phyloP scores from a whole-genome alignment of 75 land plant species.

The Sequoia sempervirens region DNA sequence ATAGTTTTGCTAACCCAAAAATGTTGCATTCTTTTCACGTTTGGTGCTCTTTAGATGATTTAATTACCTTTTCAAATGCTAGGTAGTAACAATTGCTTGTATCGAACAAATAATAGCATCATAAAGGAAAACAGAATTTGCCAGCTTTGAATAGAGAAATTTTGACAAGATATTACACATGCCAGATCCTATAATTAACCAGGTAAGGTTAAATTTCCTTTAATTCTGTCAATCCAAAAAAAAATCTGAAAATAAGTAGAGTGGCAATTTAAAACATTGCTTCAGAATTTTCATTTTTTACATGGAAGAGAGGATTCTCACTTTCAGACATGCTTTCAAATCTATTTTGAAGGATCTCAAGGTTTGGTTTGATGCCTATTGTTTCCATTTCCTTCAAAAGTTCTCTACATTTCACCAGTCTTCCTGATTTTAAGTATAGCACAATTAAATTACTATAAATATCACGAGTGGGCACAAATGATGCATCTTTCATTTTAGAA shows the following conservation, averaged over 20 bases:
- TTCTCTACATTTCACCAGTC: slow-evolving; percentile 53
- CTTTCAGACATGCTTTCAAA: background rate
- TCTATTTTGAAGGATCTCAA: background rate
- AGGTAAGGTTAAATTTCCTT: background rate
- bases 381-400: slow-evolving; percentile 51
- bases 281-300: background rate
- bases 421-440: slow-evolving; percentile 34
- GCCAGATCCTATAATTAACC: background rate
- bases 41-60: background rate
- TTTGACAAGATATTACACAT: background rate
- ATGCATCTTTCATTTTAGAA: slow-evolving; percentile 56
- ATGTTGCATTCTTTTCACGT: background rate
- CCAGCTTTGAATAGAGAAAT: background rate
- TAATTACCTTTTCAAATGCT: background rate
- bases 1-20: background rate
- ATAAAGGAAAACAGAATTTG: background rate
- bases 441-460: slow-evolving; percentile 53
- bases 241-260: background rate
- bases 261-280: background rate
- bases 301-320: background rate
- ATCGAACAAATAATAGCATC: background rate
- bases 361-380: slow-evolving; percentile 30
- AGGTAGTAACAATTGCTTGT: background rate
- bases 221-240: background rate
- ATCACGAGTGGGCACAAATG: slow-evolving; percentile 60